A percentile compares a stretch with the other conserved stretches of the same genome.
Evolutionary conservation across 106 monocot genomes (phyloP).

Genomic region (Dendrobium huoshanense): DNA sequence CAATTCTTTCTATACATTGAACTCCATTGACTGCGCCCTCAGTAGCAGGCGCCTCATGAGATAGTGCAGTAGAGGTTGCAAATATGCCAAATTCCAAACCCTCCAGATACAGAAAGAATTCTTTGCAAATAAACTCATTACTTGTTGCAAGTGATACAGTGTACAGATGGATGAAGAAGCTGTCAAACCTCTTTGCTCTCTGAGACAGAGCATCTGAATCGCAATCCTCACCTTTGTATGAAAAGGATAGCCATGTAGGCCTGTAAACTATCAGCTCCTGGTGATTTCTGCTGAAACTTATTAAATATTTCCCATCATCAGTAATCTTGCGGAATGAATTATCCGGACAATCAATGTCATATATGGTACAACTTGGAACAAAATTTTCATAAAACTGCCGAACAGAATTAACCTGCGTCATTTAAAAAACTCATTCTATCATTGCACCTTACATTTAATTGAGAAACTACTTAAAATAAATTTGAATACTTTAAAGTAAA

Average conservation of each 20-base stretch:
- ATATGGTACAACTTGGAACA: conserved; percentile 78
- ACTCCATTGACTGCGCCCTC: conserved; percentile 82
- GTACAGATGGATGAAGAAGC: conserved; percentile 82
- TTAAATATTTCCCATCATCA: conserved; percentile 84
- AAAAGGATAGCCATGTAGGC: conserved; percentile 77
- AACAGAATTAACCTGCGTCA: conserved; percentile 68
- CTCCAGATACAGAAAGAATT: conserved; percentile 91
- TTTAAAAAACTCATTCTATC: not conserved
- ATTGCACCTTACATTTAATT: too few relatives aligned
- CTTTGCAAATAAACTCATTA: conserved; percentile 87
- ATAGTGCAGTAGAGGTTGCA: conserved; percentile 89
- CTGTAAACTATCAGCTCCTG: conserved; percentile 91
- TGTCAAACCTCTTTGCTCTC: conserved; percentile 75
- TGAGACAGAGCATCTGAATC: conserved; percentile 43
- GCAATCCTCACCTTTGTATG: conserved; percentile 68
- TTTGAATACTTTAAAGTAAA: too few relatives aligned
- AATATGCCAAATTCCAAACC: conserved; percentile 76
- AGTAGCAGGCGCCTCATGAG: conserved; percentile 40
- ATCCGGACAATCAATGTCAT: conserved; percentile 90
- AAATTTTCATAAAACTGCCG: conserved; percentile 92
- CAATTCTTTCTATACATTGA: conserved; percentile 93
- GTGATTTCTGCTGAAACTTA: conserved; percentile 84
- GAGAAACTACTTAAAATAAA: too few relatives aligned
- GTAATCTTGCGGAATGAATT: conserved; percentile 89
- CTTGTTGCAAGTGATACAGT: conserved; percentile 62